Evolutionary conservation across 129 eudicot species (phyloP).

Genomic region (Tagetes erecta): DNA sequence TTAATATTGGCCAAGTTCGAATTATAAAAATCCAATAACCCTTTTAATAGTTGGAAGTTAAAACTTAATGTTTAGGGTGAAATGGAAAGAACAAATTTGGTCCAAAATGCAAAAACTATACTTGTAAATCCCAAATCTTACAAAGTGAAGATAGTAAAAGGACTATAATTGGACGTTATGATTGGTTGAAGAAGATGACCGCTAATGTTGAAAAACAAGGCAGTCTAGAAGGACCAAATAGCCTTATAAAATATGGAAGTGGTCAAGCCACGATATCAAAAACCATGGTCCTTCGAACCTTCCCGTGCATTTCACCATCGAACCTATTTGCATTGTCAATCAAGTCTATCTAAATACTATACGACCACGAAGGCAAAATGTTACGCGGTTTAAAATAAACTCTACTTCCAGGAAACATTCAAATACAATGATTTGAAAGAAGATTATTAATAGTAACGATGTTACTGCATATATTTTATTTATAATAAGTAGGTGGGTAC

Average conservation of each 20-base stretch:
- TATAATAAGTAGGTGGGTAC: no score
- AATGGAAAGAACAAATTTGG: neutral
- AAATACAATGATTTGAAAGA: neutral
- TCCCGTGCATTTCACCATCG: constrained; percentile 27
- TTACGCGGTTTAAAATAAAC: neutral
- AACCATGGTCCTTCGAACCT: constrained; percentile 25
- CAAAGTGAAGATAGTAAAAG: constrained; percentile 13
- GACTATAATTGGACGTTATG: neutral
- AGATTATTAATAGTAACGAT: no score
- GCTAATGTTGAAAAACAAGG: constrained; percentile 27
- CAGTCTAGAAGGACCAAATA: constrained; percentile 48
- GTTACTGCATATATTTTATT: no score
- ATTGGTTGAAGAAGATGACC: constrained; percentile 46
- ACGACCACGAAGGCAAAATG: neutral
- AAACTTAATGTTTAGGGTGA: neutral
- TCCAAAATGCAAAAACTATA: neutral
- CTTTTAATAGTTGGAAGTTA: no score
- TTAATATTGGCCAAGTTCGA: no score
- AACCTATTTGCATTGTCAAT: neutral
- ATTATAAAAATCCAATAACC: no score
- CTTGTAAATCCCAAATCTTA: neutral
- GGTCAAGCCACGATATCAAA: constrained; percentile 47
- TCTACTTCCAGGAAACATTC: neutral
- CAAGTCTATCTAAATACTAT: neutral
- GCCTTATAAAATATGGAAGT: constrained; percentile 24